phyloP scores from a whole-genome alignment of 129 eudicot species.

The Rutidosis leptorrhynchoides region DNA sequence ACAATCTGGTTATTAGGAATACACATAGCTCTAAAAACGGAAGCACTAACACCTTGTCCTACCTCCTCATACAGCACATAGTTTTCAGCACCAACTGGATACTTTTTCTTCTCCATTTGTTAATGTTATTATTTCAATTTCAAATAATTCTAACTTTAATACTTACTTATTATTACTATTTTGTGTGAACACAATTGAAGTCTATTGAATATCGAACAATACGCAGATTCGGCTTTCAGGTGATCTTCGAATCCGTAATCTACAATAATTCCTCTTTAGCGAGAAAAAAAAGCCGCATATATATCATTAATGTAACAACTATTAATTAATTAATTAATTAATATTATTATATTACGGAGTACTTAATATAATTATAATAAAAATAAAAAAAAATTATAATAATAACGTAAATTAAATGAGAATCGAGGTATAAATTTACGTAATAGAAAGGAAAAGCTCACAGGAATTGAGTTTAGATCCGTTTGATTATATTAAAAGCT shows the following conservation, averaged over 20 bases:
- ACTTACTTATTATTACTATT: not conserved
- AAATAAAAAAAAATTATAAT: not conserved
- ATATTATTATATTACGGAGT: no score
- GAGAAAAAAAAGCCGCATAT: conserved; percentile 7
- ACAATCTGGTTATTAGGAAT: conserved; percentile 63
- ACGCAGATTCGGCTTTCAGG: conserved; percentile 38
- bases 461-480: conserved; percentile 25
- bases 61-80: conserved; percentile 78
- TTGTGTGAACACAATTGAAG: not conserved
- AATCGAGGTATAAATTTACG: not conserved
- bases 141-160: not conserved
- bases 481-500: conserved; percentile 9
- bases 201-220: conserved; percentile 37
- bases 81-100: conserved; percentile 72
- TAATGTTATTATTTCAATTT: conserved; percentile 16
- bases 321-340: not conserved
- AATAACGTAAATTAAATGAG: not conserved
- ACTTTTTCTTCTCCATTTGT: conserved; percentile 72
- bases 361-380: no score
- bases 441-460: conserved; percentile 22
- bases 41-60: conserved; percentile 89
- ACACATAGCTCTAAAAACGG: conserved; percentile 81
- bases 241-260: conserved; percentile 33
- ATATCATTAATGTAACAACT: conserved; percentile 5
- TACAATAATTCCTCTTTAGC: conserved; percentile 24